Evolutionary conservation across 371 early-diverging fungal species (phyloP).

Genomic region (Umbelopsis sp.): DNA sequence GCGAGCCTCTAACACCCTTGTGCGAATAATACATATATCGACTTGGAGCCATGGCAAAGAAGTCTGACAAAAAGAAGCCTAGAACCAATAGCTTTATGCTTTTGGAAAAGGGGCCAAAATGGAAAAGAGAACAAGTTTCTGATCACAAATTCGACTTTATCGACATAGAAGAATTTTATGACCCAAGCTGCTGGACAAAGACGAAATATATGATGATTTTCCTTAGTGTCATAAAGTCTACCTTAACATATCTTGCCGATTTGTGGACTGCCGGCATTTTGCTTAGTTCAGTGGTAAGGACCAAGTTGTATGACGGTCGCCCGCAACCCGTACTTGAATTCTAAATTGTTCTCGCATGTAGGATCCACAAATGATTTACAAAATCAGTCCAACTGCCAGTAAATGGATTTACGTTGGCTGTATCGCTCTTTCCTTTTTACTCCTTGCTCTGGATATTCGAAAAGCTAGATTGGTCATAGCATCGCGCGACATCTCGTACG

Average conservation of each 20-base stretch:
- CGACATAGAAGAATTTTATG: conserved; percentile 78
- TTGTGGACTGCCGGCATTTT: conserved; percentile 69
- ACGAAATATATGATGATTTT: conserved; percentile 54
- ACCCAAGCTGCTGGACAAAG: conserved; percentile 41
- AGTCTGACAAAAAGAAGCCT: conserved; percentile 11
- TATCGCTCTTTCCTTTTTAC: conserved; percentile 67
- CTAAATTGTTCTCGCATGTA: conserved; percentile 6
- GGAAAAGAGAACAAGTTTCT: conserved; percentile 80
- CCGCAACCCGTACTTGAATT: neutral
- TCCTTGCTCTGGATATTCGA: conserved; percentile 72
- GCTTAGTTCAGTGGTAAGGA: conserved; percentile 41
- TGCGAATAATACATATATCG: neutral
- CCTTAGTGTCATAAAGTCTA: conserved; percentile 72
- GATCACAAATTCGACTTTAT: conserved; percentile 92
- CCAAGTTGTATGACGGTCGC: neutral
- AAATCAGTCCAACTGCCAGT: conserved; percentile 23
- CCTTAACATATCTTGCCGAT: conserved; percentile 75
- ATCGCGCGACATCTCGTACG: conserved; percentile 76
- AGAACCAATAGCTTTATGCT: conserved; percentile 16
- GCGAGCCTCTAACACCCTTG: too few species aligned
- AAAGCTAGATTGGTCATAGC: conserved; percentile 70
- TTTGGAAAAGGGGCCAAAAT: conserved; percentile 52
- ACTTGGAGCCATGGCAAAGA: conserved; percentile 8
- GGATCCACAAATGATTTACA: conserved; percentile 14
- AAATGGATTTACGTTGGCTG: conserved; percentile 75